Evolutionary conservation across 352 stramenopile species (phyloP).

Genomic region (Ophiocytium majus): DNA sequence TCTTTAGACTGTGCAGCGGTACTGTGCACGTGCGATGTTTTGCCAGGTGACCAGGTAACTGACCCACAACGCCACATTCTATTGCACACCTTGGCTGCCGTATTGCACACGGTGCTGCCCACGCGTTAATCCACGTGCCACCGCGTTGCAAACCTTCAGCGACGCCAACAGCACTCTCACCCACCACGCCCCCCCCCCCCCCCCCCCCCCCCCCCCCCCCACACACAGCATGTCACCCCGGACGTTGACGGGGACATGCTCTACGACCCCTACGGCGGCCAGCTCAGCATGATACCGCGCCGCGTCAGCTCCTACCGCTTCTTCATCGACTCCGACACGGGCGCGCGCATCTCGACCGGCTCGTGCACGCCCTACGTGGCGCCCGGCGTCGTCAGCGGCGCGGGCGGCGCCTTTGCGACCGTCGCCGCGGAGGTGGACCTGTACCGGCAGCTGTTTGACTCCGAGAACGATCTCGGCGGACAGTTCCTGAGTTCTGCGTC

Average conservation of each 20-base stretch:
- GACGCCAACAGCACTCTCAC: too few relatives aligned
- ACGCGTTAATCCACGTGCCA: too few relatives aligned
- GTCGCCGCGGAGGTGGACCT: neutral
- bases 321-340: neutral
- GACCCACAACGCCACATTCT: too few relatives aligned
- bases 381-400: neutral
- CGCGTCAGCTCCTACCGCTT: neutral
- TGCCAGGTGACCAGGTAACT: too few relatives aligned
- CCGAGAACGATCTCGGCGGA: neutral
- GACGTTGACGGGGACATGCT: neutral
- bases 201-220: too few relatives aligned
- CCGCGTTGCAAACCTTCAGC: too few relatives aligned
- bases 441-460: neutral
- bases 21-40: too few relatives aligned
- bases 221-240: neutral
- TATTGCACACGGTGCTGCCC: too few relatives aligned
- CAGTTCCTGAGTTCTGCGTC: neutral
- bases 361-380: neutral
- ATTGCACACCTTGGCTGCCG: too few relatives aligned
- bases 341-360: neutral
- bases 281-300: neutral
- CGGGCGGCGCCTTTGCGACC: neutral
- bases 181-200: too few relatives aligned
- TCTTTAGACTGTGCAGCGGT: too few relatives aligned
- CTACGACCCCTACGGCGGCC: neutral